Percentiles rank a stretch among this genome's conserved stretches.
Conservation (phyloP, 1,284 basidiomycete genomes). For the Mycena sp. region DNA sequence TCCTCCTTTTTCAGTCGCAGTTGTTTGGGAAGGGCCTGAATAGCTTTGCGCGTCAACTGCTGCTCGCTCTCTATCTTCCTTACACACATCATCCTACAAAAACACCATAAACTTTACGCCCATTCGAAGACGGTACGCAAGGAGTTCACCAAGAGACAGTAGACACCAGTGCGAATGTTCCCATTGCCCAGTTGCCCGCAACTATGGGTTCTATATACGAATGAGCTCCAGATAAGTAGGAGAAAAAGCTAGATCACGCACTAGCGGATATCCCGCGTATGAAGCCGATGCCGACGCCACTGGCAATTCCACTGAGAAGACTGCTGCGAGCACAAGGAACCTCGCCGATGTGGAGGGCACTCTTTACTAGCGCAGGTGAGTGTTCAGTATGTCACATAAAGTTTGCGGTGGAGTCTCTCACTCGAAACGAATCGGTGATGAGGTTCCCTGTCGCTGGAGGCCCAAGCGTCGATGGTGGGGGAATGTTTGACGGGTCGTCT, state of each 20-base stretch:
- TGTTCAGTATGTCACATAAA: not conserved
- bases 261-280: slow-evolving; percentile 55
- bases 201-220: slow-evolving; percentile 48
- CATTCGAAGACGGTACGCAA: not conserved
- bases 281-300: slow-evolving; percentile 61
- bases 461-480: slow-evolving; percentile 43
- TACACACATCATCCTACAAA: slow-evolving; percentile 14
- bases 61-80: slow-evolving; percentile 25
- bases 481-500: slow-evolving; percentile 30
- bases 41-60: slow-evolving; percentile 25
- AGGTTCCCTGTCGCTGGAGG: slow-evolving; percentile 51
- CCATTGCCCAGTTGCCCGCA: slow-evolving; percentile 58
- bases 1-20: slow-evolving; percentile 50
- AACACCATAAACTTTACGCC: not conserved
- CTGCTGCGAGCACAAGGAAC: slow-evolving; percentile 74
- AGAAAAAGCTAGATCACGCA: slow-evolving; percentile 34
- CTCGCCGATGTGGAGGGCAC: slow-evolving; percentile 53
- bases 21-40: slow-evolving; percentile 29
- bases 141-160: slow-evolving; percentile 53
- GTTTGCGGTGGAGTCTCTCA: slow-evolving; percentile 20
- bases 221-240: not conserved
- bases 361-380: slow-evolving; percentile 39
- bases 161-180: slow-evolving; percentile 53
- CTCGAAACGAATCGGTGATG: slow-evolving; percentile 47
- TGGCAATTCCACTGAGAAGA: slow-evolving; percentile 54